Evolutionary conservation across 495 filamentous ascomycete genomes (phyloP).

Genomic region (Daldinia bambusicola): DNA sequence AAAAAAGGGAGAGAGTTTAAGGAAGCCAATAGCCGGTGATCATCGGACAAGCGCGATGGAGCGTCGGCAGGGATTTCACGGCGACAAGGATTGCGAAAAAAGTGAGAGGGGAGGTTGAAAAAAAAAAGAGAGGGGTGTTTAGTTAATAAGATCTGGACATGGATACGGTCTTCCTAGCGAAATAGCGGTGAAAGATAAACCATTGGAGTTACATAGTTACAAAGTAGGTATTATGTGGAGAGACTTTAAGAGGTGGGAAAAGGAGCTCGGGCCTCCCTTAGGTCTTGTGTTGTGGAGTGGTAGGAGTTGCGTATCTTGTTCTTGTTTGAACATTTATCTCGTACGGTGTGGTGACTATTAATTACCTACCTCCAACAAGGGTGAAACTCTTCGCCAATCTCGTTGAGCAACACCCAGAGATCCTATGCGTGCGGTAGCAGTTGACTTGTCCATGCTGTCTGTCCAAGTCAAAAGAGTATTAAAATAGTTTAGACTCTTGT

Average conservation of each 20-base stretch:
- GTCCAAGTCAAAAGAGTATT: conserved; percentile 17
- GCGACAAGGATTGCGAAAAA: conserved; percentile 29
- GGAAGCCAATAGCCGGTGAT: conserved; percentile 48
- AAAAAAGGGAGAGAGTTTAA: conserved; percentile 45
- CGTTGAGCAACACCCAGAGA: conserved; percentile 29
- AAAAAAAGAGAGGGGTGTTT: conserved; percentile 37
- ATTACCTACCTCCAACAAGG: conserved; percentile 18
- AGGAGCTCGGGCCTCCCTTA: conserved; percentile 45
- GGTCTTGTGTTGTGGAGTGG: conserved; percentile 37
- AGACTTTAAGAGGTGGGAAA: conserved; percentile 18
- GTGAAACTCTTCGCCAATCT: conserved; percentile 19
- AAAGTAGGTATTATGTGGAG: neutral
- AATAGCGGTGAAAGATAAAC: conserved; percentile 47
- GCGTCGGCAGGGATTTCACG: conserved; percentile 41
- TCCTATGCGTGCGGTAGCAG: conserved; percentile 11
- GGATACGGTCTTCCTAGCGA: conserved; percentile 43
- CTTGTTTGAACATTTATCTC: conserved; percentile 13
- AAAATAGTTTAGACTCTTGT: neutral
- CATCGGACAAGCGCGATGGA: conserved; percentile 49
- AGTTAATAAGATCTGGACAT: conserved; percentile 45
- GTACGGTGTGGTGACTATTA: conserved; percentile 41
- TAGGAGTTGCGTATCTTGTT: neutral
- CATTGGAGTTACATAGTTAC: neutral
- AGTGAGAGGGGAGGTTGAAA: conserved; percentile 25
- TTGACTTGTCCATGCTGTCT: neutral